Percentiles rank a stretch among this genome's conserved stretches.
phyloP scores from a whole-genome alignment of 495 filamentous ascomycete genomes.

The Glonium stellatum region DNA sequence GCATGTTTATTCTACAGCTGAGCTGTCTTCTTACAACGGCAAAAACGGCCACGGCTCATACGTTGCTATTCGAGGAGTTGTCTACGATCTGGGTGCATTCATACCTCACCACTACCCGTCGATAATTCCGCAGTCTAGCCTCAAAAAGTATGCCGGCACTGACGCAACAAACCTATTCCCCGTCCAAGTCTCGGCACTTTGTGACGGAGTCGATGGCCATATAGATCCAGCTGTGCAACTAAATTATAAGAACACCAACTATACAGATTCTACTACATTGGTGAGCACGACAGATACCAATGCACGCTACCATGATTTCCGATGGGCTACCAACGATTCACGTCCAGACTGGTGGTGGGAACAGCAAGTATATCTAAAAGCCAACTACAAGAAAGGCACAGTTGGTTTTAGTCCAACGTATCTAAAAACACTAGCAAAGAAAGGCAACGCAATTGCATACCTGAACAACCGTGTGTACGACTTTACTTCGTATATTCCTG shows the following conservation, averaged over 20 bases:
- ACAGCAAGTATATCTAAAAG: conserved; percentile 66
- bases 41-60: conserved; percentile 58
- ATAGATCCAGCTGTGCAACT: conserved; percentile 68
- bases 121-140: conserved; percentile 56
- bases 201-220: conserved; percentile 61
- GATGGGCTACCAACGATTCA: conserved; percentile 69
- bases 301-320: conserved; percentile 85
- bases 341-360: conserved; percentile 88
- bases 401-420: conserved; percentile 79
- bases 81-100: conserved; percentile 75
- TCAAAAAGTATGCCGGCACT: conserved; percentile 74
- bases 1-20: conserved; percentile 72
- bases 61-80: conserved; percentile 77
- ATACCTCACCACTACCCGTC: conserved; percentile 70
- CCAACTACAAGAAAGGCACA: conserved; percentile 78
- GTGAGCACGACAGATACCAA: conserved; percentile 66
- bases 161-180: conserved; percentile 89
- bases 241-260: conserved; percentile 73
- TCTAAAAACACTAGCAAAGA: conserved; percentile 59
- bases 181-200: conserved; percentile 88
- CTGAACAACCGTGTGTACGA: conserved; percentile 83
- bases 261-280: conserved; percentile 54
- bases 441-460: conserved; percentile 64
- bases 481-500: conserved; percentile 74
- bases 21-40: conserved; percentile 68